These are phyloP conservation scores for Cunninghamia lanceolata DNA, from an alignment of 75 land plant species.

Conservation along the genomic window DNA sequence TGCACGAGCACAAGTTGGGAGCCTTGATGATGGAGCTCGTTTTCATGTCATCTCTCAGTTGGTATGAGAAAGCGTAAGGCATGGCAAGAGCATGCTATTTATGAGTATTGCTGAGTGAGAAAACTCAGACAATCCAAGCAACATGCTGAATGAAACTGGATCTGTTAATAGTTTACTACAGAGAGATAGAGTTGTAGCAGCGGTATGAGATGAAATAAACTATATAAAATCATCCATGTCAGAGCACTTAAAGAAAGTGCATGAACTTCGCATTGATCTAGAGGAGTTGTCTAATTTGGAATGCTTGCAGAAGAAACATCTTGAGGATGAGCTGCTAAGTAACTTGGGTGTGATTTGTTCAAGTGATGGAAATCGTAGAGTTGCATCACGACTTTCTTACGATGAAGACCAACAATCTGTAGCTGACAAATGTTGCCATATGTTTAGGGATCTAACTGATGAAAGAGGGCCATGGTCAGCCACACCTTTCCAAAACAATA, in stretches of 20 bases:
- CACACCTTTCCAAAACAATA: conserved; percentile 60
- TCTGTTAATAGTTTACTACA: conserved; percentile 73
- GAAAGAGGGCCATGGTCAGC: conserved; percentile 99
- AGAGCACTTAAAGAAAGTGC: conserved; percentile 65
- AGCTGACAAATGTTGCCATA: conserved; percentile 89
- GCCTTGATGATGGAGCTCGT: conserved; percentile 80
- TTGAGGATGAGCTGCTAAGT: conserved; percentile 75
- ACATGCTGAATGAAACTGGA: conserved; percentile 46
- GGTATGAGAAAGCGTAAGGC: conserved; percentile 72
- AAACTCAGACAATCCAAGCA: conserved; percentile 30
- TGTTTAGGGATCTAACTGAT: conserved; percentile 84
- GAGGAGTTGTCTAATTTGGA: conserved; percentile 46
- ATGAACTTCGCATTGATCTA: conserved; percentile 49
- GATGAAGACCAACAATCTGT: conserved; percentile 92
- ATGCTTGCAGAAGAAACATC: conserved; percentile 33
- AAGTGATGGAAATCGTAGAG: conserved; percentile 64
- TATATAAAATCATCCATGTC: conserved; percentile 48
- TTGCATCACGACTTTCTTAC: conserved; percentile 51
- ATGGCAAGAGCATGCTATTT: conserved; percentile 83
- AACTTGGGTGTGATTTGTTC: conserved; percentile 47
- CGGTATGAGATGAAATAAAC: conserved; percentile 83
- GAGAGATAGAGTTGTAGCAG: conserved; percentile 68
- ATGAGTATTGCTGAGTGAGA: conserved; percentile 58
- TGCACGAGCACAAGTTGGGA: conserved; percentile 61
- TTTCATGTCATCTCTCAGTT: conserved; percentile 88